Percentiles rank a stretch among this genome's conserved stretches.
phyloP scores from a whole-genome alignment of 148 eudicot species.

The Heliamphora exappendiculata region DNA sequence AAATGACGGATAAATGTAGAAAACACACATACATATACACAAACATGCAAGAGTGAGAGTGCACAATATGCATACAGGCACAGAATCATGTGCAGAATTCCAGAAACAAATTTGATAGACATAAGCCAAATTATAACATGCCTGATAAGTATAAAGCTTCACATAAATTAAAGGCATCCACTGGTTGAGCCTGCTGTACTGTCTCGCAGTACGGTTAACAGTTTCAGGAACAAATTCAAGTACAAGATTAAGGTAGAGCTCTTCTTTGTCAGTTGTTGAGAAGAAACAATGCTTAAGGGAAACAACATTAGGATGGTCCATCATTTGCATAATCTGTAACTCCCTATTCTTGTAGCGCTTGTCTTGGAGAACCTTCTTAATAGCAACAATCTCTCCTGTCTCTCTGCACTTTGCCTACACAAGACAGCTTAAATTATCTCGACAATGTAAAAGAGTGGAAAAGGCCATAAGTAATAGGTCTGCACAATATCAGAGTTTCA shows the following conservation, averaged over 20 bases:
- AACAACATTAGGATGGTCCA: conserved; percentile 97
- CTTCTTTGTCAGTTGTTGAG: conserved; percentile 90
- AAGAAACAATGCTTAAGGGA: conserved; percentile 92
- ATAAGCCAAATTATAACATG: conserved; percentile 10
- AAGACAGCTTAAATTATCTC: conserved; percentile 2
- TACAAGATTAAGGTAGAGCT: conserved; percentile 93
- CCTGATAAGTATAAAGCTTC: conserved; percentile 96
- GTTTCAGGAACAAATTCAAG: conserved; percentile 98
- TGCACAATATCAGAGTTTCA: conserved; percentile 4
- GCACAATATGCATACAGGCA: not conserved
- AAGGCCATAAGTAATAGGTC: not conserved
- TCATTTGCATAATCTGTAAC: conserved; percentile 96
- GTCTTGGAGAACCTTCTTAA: conserved; percentile 98
- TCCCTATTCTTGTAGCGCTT: conserved; percentile 99
- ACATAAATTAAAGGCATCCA: conserved; percentile 89
- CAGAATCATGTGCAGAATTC: not conserved
- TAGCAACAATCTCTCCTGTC: conserved; percentile 96
- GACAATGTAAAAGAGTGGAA: conserved; percentile 1
- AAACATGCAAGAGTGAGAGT: not conserved
- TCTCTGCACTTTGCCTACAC: conserved; percentile 95
- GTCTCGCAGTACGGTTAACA: conserved; percentile 84
- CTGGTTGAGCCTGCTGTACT: conserved; percentile 85
- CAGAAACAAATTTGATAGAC: not conserved
- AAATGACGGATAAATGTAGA: no score
- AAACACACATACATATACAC: not conserved